Conservation (phyloP, 805 yeast genomes). For the Wickerhamomyces sydowiorum region DNA sequence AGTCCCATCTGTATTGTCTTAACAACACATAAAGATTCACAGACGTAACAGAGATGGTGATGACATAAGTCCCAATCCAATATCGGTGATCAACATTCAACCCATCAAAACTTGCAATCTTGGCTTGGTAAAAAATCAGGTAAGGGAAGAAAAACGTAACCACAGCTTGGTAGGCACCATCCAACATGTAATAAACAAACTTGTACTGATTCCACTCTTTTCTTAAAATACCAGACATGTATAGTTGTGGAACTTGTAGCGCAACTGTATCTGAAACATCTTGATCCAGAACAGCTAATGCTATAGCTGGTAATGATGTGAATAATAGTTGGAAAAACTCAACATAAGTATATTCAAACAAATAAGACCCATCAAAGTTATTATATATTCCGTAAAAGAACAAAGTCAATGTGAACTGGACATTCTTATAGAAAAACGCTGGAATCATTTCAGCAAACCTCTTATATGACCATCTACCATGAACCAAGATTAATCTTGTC, state of each 20-base stretch:
- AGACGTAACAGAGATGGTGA: constrained; percentile 57
- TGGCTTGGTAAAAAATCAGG: constrained; percentile 38
- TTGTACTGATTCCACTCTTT: constrained; percentile 64
- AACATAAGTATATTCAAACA: constrained; percentile 72
- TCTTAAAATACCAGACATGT: constrained; percentile 66
- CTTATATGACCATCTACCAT: constrained; percentile 84
- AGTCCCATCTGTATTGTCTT: constrained; percentile 79
- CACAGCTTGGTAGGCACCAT: constrained; percentile 70
- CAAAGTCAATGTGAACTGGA: constrained; percentile 63
- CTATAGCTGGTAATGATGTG: constrained; percentile 75
- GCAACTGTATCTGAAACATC: constrained; percentile 70
- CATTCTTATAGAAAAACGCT: constrained; percentile 73
- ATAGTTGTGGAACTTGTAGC: constrained; percentile 66
- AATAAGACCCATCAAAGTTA: constrained; percentile 73
- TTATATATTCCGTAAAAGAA: constrained; percentile 77
- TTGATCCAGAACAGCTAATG: constrained; percentile 74
- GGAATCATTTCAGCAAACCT: constrained; percentile 82
- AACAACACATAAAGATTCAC: constrained; percentile 60
- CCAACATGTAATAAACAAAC: constrained; percentile 69
- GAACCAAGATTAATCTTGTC: constrained; percentile 61
- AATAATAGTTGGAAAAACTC: constrained; percentile 81
- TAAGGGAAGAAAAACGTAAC: constrained; percentile 72
- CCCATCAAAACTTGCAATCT: constrained; percentile 45
- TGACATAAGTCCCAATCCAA: constrained; percentile 61
- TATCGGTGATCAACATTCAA: constrained; percentile 62